These are phyloP conservation scores for Gamarada debralockiae DNA, from an alignment of 495 filamentous ascomycete genomes.

Conservation along the genomic window DNA sequence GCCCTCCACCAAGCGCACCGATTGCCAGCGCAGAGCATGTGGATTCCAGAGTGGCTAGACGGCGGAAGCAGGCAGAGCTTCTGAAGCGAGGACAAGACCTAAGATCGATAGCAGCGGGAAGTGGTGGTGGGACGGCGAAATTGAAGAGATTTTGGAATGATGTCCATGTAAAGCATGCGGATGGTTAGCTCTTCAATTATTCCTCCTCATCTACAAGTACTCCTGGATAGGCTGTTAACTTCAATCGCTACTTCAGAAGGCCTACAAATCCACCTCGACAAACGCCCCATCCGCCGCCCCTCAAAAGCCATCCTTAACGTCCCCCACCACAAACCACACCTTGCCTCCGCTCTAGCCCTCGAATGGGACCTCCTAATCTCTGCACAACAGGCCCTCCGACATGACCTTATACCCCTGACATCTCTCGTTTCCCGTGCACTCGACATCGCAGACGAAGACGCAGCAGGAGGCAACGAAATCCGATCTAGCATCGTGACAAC, in stretches of 20 bases:
- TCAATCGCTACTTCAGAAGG: conserved; percentile 39
- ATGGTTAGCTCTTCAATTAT: conserved; percentile 32
- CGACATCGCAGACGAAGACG: conserved; percentile 68
- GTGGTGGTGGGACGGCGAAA: conserved; percentile 35
- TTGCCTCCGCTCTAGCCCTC: conserved; percentile 81
- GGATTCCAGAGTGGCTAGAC: conserved; percentile 45
- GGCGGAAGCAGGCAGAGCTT: conserved; percentile 50
- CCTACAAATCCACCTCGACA: conserved; percentile 74
- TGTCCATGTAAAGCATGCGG: conserved; percentile 57
- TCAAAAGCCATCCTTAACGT: conserved; percentile 66
- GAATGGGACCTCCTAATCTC: conserved; percentile 89
- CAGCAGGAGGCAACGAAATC: conserved; percentile 27
- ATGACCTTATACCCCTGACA: conserved; percentile 87
- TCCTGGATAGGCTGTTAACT: not conserved
- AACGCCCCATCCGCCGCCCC: conserved; percentile 71
- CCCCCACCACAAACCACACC: conserved; percentile 69
- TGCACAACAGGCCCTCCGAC: conserved; percentile 69
- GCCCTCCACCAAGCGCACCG: conserved; percentile 79
- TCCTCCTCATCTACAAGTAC: no score
- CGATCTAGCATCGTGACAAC: conserved; percentile 59
- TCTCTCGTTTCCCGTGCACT: conserved; percentile 74
- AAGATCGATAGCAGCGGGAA: conserved; percentile 33
- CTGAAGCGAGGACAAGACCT: conserved; percentile 44
- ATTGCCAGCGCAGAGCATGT: conserved; percentile 50
- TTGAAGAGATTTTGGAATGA: conserved; percentile 83